Percentiles rank a stretch among this genome's conserved stretches.
These are phyloP conservation scores for Colletotrichum viniferum DNA, from an alignment of 2,329 filamentous ascomycete species.

Conservation along the genomic window DNA sequence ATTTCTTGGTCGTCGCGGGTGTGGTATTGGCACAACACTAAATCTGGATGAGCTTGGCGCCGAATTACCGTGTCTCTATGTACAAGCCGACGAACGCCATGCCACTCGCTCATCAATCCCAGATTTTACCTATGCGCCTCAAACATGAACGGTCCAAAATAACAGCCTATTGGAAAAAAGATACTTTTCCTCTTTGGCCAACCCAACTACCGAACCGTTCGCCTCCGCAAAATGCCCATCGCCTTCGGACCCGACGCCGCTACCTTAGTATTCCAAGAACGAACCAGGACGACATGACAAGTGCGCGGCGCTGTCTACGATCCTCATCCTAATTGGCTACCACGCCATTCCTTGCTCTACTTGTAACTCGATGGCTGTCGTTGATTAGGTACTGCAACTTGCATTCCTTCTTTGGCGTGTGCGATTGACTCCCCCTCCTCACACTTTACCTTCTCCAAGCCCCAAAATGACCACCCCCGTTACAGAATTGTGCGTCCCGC, in stretches of 20 bases:
- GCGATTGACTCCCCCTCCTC: background rate
- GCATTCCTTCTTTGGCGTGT: background rate
- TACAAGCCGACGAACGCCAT: background rate
- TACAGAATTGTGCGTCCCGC: conserved; percentile 11
- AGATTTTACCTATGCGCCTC: background rate
- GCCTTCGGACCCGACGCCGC: conserved; percentile 4
- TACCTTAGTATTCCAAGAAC: conserved; percentile 16
- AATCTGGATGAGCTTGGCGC: background rate
- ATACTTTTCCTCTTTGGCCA: background rate
- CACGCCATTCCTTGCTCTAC: background rate
- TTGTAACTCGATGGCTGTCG: background rate
- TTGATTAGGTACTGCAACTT: background rate
- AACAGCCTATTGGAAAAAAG: background rate
- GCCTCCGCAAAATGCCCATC: background rate
- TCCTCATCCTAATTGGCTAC: background rate
- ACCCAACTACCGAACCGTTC: background rate
- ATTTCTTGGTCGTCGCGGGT: background rate
- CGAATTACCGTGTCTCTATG: background rate
- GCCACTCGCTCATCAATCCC: background rate
- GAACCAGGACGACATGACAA: background rate
- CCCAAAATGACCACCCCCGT: background rate
- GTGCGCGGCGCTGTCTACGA: background rate
- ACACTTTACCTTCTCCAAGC: background rate
- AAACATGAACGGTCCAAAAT: background rate
- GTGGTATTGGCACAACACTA: background rate